Evolutionary conservation across 179 eudicot genomes (phyloP).

Genomic region (Carnegiea gigantea): DNA sequence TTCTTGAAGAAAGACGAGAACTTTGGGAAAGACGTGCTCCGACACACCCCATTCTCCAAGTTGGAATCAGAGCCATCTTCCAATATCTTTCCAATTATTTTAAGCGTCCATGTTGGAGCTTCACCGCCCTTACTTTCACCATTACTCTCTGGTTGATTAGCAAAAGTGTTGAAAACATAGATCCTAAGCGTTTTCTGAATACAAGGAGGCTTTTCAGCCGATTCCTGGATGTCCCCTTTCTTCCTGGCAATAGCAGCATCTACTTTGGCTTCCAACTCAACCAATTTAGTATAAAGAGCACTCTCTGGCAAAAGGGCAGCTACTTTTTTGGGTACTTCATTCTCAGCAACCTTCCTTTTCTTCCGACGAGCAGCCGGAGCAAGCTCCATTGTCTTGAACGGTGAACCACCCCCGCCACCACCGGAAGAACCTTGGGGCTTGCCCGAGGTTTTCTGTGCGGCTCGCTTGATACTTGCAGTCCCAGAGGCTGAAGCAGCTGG

Average conservation of each 20-base stretch:
- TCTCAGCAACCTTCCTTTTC: constrained; percentile 65
- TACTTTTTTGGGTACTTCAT: constrained; percentile 57
- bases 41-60: constrained; percentile 26
- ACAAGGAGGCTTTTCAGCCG: constrained; percentile 50
- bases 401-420: constrained; percentile 40
- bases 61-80: constrained; percentile 49
- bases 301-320: constrained; percentile 79
- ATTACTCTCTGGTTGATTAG: constrained; percentile 47
- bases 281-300: constrained; percentile 65
- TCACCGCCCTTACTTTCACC: constrained; percentile 45
- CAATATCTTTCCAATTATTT: constrained; percentile 71
- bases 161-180: constrained; percentile 72
- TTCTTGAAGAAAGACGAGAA: constrained; percentile 88
- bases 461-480: constrained; percentile 38
- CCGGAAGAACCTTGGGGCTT: constrained; percentile 46
- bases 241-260: constrained; percentile 72
- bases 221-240: constrained; percentile 65
- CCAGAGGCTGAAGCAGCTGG: constrained; percentile 42
- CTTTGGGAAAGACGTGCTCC: constrained; percentile 47
- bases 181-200: constrained; percentile 70
- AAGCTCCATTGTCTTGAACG: constrained; percentile 73
- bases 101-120: constrained; percentile 79
- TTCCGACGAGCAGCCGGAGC: constrained; percentile 81
- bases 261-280: constrained; percentile 67
- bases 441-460: constrained; percentile 41